These are phyloP conservation scores for Picea glauca DNA, from an alignment of 75 land plant species.

Conservation along the genomic window DNA sequence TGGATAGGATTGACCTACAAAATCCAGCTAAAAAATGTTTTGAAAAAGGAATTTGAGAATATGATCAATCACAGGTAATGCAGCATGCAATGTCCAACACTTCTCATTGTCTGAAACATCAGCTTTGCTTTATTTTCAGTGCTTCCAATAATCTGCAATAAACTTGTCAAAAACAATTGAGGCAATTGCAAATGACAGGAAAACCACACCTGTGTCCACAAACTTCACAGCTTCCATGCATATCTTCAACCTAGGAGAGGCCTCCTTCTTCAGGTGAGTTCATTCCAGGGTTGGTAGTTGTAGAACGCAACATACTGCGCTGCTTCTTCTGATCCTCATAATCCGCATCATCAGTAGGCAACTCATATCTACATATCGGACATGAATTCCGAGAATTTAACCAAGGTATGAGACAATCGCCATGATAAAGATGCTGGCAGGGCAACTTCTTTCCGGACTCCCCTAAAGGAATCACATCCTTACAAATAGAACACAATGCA, in stretches of 20 bases:
- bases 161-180: slow-evolving; percentile 6
- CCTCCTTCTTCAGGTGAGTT: slow-evolving; percentile 2
- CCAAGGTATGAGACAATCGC: slow-evolving; percentile 70
- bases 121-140: neutral
- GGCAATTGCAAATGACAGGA: slow-evolving; percentile 1
- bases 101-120: slow-evolving; percentile 1
- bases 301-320: neutral
- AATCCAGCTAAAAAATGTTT: neutral
- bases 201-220: slow-evolving; percentile 3
- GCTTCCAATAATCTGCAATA: neutral
- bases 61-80: slow-evolving; percentile 5
- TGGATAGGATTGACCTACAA: neutral
- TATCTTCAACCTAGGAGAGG: slow-evolving; percentile 3
- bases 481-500: slow-evolving; percentile 57
- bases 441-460: slow-evolving; percentile 53
- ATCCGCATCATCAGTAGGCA: slow-evolving; percentile 75
- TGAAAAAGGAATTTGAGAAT: neutral
- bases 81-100: neutral
- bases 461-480: slow-evolving; percentile 40
- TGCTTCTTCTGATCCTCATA: slow-evolving; percentile 56
- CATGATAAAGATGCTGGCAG: slow-evolving; percentile 74
- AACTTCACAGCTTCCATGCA: neutral
- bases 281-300: slow-evolving; percentile 1
- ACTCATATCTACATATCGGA: slow-evolving; percentile 72
- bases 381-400: slow-evolving; percentile 60